Conservation (phyloP, 2,329 filamentous ascomycete genomes). For the Claviceps spartinae region DNA sequence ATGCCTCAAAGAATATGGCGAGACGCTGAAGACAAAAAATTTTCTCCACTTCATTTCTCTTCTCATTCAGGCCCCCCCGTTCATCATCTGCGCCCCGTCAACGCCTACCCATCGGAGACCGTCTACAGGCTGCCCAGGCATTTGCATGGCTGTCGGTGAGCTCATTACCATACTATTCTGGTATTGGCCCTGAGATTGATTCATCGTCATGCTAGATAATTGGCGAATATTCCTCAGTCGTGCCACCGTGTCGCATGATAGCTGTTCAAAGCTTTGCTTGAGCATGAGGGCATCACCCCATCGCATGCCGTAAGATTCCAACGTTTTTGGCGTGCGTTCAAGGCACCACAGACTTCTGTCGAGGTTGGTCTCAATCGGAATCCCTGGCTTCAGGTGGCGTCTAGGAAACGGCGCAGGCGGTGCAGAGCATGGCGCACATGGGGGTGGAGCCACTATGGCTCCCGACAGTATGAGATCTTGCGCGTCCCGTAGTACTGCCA, state of each 20-base stretch:
- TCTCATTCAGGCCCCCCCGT: slow-evolving; percentile 11
- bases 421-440: slow-evolving; percentile 31
- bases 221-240: slow-evolving; percentile 27
- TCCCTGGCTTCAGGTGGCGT: slow-evolving; percentile 21
- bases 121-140: slow-evolving; percentile 14
- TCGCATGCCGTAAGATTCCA: slow-evolving; percentile 42
- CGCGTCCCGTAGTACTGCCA: slow-evolving; percentile 45
- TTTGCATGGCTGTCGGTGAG: slow-evolving; percentile 1
- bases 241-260: slow-evolving; percentile 31
- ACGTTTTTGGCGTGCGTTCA: slow-evolving; percentile 37
- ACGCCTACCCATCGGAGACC: slow-evolving; percentile 30
- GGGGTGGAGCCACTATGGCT: slow-evolving; percentile 29
- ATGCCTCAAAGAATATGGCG: too few relatives aligned
- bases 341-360: slow-evolving; percentile 43
- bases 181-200: slow-evolving; percentile 24
- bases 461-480: slow-evolving; percentile 43
- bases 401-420: slow-evolving; percentile 40
- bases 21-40: not conserved
- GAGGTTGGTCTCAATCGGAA: slow-evolving; percentile 33
- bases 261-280: slow-evolving; percentile 37
- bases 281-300: slow-evolving; percentile 45
- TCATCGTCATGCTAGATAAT: slow-evolving; percentile 16
- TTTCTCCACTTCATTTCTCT: not conserved
- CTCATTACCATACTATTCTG: slow-evolving; percentile 12
- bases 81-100: slow-evolving; percentile 30